Evolutionary conservation across 768 basidiomycete species (phyloP).

Genomic region (Boletus huronensis): DNA sequence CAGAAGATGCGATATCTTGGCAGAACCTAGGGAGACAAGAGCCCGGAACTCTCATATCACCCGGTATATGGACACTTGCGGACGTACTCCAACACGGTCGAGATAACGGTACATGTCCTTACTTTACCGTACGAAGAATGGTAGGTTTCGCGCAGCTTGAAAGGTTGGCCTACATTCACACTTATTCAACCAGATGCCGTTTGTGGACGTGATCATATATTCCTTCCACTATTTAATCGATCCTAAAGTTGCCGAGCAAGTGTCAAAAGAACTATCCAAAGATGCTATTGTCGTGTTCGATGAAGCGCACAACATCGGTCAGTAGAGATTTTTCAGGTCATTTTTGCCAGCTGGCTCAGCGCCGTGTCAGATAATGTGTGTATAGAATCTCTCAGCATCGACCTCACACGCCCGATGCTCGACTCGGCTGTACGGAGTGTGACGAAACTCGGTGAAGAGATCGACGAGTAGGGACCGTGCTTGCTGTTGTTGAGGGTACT

Average conservation of each 20-base stretch:
- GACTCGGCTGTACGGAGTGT: slow-evolving; percentile 92
- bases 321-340: slow-evolving; percentile 14
- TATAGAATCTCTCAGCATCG: slow-evolving; percentile 96
- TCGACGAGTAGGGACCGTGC: slow-evolving; percentile 74
- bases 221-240: slow-evolving; percentile 99
- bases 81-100: slow-evolving; percentile 88
- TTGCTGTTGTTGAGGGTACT: neutral
- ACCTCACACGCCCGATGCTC: slow-evolving; percentile 95
- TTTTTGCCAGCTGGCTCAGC: neutral
- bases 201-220: slow-evolving; percentile 95
- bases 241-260: slow-evolving; percentile 98
- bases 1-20: neutral
- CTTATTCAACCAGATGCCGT: slow-evolving; percentile 71
- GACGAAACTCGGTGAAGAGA: slow-evolving; percentile 79
- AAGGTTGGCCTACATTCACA: neutral
- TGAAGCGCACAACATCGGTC: slow-evolving; percentile 98
- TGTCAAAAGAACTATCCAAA: slow-evolving; percentile 95
- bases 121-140: slow-evolving; percentile 95
- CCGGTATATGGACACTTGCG: slow-evolving; percentile 91
- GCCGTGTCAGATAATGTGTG: slow-evolving; percentile 82
- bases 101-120: slow-evolving; percentile 85
- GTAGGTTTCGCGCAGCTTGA: slow-evolving; percentile 41
- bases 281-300: slow-evolving; percentile 99
- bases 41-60: slow-evolving; percentile 74
- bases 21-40: slow-evolving; percentile 84